Evolutionary conservation across 768 basidiomycete species (phyloP).

Genomic region (Hydnomerulius pinastri): DNA sequence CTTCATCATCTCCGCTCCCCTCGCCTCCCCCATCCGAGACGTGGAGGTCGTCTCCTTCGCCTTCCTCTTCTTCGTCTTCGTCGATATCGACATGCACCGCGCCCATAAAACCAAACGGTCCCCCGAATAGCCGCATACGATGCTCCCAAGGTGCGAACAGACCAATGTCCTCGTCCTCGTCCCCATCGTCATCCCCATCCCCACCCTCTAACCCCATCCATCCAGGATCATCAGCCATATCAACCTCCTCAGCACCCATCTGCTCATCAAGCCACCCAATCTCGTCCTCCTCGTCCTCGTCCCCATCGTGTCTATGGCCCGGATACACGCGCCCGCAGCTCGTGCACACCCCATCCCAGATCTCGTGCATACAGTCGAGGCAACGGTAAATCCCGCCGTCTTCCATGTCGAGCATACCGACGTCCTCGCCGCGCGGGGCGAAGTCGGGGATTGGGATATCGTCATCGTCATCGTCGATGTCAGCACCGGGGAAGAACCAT

Average conservation of each 20-base stretch:
- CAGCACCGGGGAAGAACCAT: conserved; percentile 25
- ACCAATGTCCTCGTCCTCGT: conserved; percentile 20
- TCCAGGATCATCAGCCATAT: conserved; percentile 30
- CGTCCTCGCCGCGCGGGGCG: conserved; percentile 34
- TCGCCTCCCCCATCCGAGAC: conserved; percentile 18
- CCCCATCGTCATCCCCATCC: conserved; percentile 36
- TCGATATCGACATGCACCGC: conserved; percentile 22
- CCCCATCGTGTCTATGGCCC: conserved; percentile 42
- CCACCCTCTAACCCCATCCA: conserved; percentile 35
- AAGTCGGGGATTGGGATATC: conserved; percentile 14
- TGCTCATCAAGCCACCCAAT: conserved; percentile 39
- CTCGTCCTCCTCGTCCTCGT: conserved; percentile 33
- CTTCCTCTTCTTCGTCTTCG: conserved; percentile 20
- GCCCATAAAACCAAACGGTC: conserved; percentile 18
- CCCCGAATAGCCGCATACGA: conserved; percentile 14
- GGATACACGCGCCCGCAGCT: conserved; percentile 60
- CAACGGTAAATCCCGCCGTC: conserved; percentile 81
- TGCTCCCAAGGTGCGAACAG: conserved; percentile 20
- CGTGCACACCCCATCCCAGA: conserved; percentile 68
- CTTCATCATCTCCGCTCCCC: conserved; percentile 28
- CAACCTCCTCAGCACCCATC: conserved; percentile 34
- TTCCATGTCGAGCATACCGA: conserved; percentile 71
- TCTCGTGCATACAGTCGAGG: conserved; percentile 75
- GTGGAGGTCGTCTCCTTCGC: conserved; percentile 9
- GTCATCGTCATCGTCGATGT: conserved; percentile 19